Evolutionary conservation across 2,329 filamentous ascomycete species (phyloP).

Genomic region (Verticillium zaregamsianum): DNA sequence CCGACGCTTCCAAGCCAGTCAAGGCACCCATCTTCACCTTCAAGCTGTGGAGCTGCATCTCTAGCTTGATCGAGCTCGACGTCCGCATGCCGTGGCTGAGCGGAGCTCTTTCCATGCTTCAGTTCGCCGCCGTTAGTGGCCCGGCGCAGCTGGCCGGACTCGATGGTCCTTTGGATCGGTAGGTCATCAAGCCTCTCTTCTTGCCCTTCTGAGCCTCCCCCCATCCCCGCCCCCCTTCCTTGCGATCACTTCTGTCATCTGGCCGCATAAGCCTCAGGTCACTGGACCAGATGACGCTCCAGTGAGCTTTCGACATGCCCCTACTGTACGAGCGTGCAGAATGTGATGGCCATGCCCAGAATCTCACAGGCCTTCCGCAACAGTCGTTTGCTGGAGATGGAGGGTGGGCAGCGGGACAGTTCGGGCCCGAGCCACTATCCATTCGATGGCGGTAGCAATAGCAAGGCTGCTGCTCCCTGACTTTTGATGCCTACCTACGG

Average conservation of each 20-base stretch:
- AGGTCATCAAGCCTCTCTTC: constrained; percentile 37
- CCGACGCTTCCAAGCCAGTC: constrained; percentile 10
- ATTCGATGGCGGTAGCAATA: background rate
- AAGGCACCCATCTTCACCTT: constrained; percentile 71
- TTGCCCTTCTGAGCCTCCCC: constrained; percentile 2
- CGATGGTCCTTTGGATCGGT: constrained; percentile 86
- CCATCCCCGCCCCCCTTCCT: background rate
- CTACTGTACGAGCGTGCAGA: constrained; percentile 27
- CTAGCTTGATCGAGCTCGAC: constrained; percentile 68
- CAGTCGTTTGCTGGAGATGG: background rate
- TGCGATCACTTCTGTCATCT: background rate
- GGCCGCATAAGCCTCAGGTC: constrained; percentile 41
- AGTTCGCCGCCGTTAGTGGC: constrained; percentile 68
- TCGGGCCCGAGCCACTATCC: background rate
- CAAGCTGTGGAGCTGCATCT: constrained; percentile 70
- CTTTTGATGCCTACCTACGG: constrained; percentile 5
- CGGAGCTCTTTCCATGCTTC: constrained; percentile 69
- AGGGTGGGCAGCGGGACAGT: background rate
- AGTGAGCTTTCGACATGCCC: constrained; percentile 25
- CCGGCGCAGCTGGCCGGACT: constrained; percentile 71
- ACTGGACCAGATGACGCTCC: constrained; percentile 37
- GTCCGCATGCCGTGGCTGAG: constrained; percentile 87
- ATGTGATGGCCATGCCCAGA: constrained; percentile 11
- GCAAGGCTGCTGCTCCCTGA: constrained; percentile 1
- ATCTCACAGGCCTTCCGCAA: background rate